Base-by-base conservation (phyloP, 2,329 filamentous ascomycete genomes). In the Stemphylium vesicarium region DNA sequence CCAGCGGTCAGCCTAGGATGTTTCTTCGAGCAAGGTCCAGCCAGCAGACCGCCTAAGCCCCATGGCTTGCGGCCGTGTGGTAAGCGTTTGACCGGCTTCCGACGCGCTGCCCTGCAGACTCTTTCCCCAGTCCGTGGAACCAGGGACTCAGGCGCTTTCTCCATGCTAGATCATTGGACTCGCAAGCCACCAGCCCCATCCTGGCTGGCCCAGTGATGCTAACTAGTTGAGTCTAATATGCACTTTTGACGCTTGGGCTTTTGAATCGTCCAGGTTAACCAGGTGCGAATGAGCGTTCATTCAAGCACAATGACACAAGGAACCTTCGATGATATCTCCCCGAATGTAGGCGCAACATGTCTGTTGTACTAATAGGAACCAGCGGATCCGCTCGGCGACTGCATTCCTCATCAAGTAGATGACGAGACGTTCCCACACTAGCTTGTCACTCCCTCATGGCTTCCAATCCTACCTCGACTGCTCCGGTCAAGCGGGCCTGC, bases 401-500 rank as follows among this genome's bases (percentile, higher is more conserved):
- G 59, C 41, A 53, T 57, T 57, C 56, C 61, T 62, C 60, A 60
- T 49, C 45, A 49, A 56, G 65, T 62, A 53, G 62, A 66, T 63
- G 58, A 66, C 63, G 54, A 60, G 56, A 60, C 45, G 47, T 54
- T 59, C 58, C 46, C 59, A 53, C 55, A 57, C 60, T 66, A 63
- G 62, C 56, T 56, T 50, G 29, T 52, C 50, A 29, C 47, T 50
- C 46, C 64, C 63, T 52, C 57, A 73, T 72, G 68, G 53, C 68
- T 50, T 73, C 71, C 55, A 66, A 65, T 53, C 56, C 65, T 53
- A 65, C 68, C 56, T 65, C 70, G 39, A 69, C 74, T 45, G 62
- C 74, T 62, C 73, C 73, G 36, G 72, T 75, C 49, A 78, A 78
- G 64, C 67, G 75, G 65, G 75, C 75, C 51, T 78, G 75, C 69